Base-by-base conservation (phyloP, 2,329 filamentous ascomycete genomes). In the Xylariaceae sp. region DNA sequence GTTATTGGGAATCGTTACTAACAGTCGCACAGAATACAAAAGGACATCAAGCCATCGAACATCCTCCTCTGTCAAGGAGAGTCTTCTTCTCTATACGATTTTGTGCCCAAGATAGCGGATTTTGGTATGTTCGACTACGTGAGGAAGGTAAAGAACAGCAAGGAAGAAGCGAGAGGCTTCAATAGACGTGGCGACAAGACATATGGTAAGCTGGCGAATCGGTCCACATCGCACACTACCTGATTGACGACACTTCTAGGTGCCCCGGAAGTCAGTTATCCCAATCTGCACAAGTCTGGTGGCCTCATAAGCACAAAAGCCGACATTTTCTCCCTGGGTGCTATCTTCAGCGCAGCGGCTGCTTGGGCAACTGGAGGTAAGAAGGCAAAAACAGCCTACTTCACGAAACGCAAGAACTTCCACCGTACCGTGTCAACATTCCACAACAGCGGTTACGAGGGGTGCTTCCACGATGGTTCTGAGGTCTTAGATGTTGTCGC, bases 301-400 rank as follows among this genome's bases (percentile, higher is more conserved):
- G 52, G 7, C 11, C 45, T 31, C 31, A 51, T 55, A 15, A 53
- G 42, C 33, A 47, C 44, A 6, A 43, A 46, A 42, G 53, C 53
- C 15, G 57, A 54, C 35, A 55, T 57, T 14, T 59, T 58, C 42
- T 54, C 55, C 1, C 40, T 56, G 7, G 55, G 55, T 3, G 49
- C 53, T 2, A 47, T 58, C 12, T 30, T 58, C 9, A 56, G 55
- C 14, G 53, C 54, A 12, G 44, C 42, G 15, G 55, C 49, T 19
- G 53, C 51, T 9, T 58, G 55, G 55, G 30, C 56, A 9, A 49
- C 42, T 12, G 52, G 52, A 1, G 57, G 57, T 17, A 5, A 38
- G 12, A 12, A 38, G 15, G 35, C 35, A 38, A 38, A 38, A 11
- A 17, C 15, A 4, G 35, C 12, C 15, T 38, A 38, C 35, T 38